A percentile compares a stretch with the other conserved stretches of the same genome.
Conservation (phyloP, 2,329 filamentous ascomycete species). For the Epichloe brachyelytri region DNA sequence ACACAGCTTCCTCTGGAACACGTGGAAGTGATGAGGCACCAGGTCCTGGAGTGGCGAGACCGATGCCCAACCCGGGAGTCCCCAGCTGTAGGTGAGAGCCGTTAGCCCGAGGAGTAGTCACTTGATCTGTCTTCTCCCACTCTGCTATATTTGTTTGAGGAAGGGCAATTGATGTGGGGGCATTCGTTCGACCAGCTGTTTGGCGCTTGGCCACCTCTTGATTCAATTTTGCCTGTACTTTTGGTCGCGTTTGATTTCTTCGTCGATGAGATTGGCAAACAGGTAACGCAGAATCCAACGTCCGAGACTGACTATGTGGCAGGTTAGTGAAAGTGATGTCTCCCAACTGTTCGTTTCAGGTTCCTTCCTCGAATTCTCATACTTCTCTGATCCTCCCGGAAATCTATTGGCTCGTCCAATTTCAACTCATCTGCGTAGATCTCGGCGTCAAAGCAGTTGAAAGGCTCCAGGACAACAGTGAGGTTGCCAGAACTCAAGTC, state of each 20-base stretch:
- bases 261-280: conserved; percentile 78
- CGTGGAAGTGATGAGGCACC: conserved; percentile 25
- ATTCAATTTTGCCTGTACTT: conserved; percentile 57
- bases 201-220: conserved; percentile 46
- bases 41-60: conserved; percentile 53
- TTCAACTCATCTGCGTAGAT: conserved; percentile 87
- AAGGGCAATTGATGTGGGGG: conserved; percentile 45
- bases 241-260: conserved; percentile 76
- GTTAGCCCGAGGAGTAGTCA: conserved; percentile 51
- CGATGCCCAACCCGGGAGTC: conserved; percentile 69
- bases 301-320: conserved; percentile 66
- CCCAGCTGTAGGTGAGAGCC: conserved; percentile 46
- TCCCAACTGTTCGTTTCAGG: neutral
- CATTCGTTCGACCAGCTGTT: conserved; percentile 39
- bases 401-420: conserved; percentile 61
- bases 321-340: conserved; percentile 11
- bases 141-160: conserved; percentile 20
- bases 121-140: conserved; percentile 31
- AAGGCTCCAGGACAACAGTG: conserved; percentile 82
- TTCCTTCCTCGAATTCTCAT: conserved; percentile 12
- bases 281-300: conserved; percentile 94
- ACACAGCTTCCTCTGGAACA: conserved; percentile 33
- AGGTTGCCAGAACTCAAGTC: conserved; percentile 87
- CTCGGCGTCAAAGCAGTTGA: conserved; percentile 94
- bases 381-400: conserved; percentile 90